These are phyloP conservation scores for Calonectria multiphialidica DNA, from an alignment of 2,329 filamentous ascomycete genomes.

Conservation along the genomic window DNA sequence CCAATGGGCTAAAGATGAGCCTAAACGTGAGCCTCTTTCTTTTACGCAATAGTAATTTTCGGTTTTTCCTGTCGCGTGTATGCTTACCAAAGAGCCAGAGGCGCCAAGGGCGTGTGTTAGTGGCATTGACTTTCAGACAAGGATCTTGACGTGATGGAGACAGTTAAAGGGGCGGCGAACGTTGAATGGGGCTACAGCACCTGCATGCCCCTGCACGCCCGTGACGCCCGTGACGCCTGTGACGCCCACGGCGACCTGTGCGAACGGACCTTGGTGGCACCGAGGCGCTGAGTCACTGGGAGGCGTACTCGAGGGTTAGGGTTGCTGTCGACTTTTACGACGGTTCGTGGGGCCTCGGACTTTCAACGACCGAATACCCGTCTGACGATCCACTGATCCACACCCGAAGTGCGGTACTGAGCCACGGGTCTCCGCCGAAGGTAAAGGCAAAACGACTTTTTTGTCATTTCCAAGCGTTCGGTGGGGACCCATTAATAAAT, in stretches of 20 bases:
- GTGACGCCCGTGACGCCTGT: no score
- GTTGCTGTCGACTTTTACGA: conserved; percentile 4
- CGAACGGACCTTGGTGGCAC: conserved; percentile 16
- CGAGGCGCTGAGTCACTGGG: conserved; percentile 16
- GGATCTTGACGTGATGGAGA: neutral
- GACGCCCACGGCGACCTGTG: no score
- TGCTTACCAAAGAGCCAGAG: neutral
- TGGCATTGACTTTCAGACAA: neutral
- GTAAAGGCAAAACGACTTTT: neutral
- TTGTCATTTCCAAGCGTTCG: neutral
- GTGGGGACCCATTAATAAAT: conserved; percentile 7
- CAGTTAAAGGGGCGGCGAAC: neutral
- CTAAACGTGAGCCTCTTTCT: neutral
- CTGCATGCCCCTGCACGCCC: neutral
- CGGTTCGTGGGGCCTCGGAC: conserved; percentile 28
- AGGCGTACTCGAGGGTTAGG: conserved; percentile 27
- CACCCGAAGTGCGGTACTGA: neutral
- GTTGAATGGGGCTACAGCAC: neutral
- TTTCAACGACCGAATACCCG: conserved; percentile 37
- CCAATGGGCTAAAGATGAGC: neutral
- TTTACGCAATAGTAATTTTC: conserved; percentile 14
- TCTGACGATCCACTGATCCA: conserved; percentile 32
- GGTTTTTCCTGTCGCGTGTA: neutral
- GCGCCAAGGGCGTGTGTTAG: neutral
- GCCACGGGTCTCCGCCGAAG: neutral